Conservation (phyloP, 1,139 yeast species). For the Hyphopichia pseudoburtonii region DNA sequence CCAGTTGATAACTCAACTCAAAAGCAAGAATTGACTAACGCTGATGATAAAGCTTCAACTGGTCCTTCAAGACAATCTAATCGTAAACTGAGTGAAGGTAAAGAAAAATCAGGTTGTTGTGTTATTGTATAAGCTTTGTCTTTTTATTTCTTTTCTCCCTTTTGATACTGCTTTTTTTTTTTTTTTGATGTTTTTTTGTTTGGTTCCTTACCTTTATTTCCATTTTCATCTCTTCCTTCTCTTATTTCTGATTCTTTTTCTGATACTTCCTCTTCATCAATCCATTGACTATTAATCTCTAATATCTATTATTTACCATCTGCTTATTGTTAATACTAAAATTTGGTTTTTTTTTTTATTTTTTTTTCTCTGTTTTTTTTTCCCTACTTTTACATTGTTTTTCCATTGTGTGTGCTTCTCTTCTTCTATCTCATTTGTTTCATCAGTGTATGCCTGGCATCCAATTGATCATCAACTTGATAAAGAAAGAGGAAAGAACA, state of each 20-base stretch:
- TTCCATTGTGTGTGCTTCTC: no score
- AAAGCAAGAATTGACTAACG: constrained; percentile 5
- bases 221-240: neutral
- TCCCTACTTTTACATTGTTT: no score
- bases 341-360: no score
- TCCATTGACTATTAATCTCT: neutral
- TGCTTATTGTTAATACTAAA: no score
- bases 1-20: constrained; percentile 1
- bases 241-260: constrained; percentile 1
- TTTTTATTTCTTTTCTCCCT: neutral
- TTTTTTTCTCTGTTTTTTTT: no score
- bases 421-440: no score
- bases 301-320: neutral
- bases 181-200: neutral
- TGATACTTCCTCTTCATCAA: constrained; percentile 1
- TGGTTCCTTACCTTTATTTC: constrained; percentile 1
- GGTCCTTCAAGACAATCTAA: constrained; percentile 12
- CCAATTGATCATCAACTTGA: no score
- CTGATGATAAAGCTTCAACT: constrained; percentile 4
- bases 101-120: constrained; percentile 48
- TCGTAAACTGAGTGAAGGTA: constrained; percentile 18
- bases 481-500: no score
- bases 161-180: neutral
- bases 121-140: constrained; percentile 32
- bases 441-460: no score